phyloP scores from a whole-genome alignment of 73 alveolate genomes.

The Tetrahymena elliotti region DNA sequence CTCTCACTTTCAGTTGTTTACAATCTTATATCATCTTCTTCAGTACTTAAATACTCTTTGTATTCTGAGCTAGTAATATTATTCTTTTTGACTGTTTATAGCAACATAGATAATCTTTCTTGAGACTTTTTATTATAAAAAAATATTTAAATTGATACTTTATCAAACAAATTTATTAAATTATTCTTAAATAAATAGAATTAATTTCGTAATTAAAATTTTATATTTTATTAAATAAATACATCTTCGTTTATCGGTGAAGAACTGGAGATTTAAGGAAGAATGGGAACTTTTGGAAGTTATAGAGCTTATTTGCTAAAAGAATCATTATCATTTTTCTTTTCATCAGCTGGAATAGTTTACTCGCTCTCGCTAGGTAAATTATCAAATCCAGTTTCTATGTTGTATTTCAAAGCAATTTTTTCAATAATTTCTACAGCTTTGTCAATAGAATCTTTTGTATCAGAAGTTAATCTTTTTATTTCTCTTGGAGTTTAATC shows the following conservation, averaged over 20 bases:
- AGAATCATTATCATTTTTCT: neutral
- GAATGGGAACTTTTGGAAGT: neutral
- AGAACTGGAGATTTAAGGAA: neutral
- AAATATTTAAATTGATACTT: too few species aligned
- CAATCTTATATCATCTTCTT: neutral
- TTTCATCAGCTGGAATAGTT: neutral
- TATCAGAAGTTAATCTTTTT: neutral
- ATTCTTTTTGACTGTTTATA: neutral
- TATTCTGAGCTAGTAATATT: neutral
- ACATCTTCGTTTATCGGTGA: neutral
- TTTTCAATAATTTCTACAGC: neutral
- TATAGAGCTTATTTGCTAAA: neutral
- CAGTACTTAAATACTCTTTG: neutral
- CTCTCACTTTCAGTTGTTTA: neutral
- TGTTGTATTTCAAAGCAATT: neutral
- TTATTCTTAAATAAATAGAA: too few species aligned
- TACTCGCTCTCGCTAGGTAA: neutral
- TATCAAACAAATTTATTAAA: too few species aligned
- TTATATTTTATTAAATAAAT: too few species aligned
- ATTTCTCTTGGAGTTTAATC: neutral
- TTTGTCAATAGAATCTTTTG: neutral
- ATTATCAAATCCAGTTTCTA: neutral
- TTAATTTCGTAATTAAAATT: too few species aligned
- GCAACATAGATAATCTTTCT: neutral
- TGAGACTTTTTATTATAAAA: neutral